Percentiles rank a stretch among this genome's conserved stretches.
Conservation (phyloP, 2,329 filamentous ascomycete genomes). For the Botrytis pseudocinerea region DNA sequence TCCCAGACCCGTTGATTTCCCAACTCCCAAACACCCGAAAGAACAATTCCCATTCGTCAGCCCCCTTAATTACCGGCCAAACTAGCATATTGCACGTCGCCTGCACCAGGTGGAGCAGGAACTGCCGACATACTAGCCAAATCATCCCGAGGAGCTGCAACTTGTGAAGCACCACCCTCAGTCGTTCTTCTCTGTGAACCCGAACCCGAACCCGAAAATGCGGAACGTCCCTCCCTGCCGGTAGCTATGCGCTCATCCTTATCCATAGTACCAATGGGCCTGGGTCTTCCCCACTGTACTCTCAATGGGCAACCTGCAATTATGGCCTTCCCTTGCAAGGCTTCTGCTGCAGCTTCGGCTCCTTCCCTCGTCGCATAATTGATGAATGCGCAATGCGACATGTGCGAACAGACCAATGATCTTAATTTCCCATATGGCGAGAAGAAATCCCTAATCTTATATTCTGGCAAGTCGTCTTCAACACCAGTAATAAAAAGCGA, state of each 20-base stretch:
- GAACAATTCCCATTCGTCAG: constrained; percentile 22
- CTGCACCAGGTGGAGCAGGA: constrained; percentile 76
- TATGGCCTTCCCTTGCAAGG: constrained; percentile 84
- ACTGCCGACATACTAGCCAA: constrained; percentile 48
- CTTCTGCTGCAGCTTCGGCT: constrained; percentile 81
- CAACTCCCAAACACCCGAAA: constrained; percentile 38
- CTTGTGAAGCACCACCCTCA: constrained; percentile 34
- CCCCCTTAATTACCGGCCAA: constrained; percentile 70
- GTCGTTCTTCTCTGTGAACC: constrained; percentile 41
- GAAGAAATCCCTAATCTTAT: constrained; percentile 89
- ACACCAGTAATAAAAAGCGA: constrained; percentile 94
- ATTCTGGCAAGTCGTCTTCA: constrained; percentile 92
- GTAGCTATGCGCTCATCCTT: constrained; percentile 80
- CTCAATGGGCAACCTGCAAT: constrained; percentile 88
- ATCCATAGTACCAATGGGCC: constrained; percentile 88
- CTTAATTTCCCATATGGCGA: constrained; percentile 85
- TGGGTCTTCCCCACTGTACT: constrained; percentile 90
- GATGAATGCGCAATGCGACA: constrained; percentile 94
- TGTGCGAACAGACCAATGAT: constrained; percentile 92
- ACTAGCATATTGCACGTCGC: constrained; percentile 81
- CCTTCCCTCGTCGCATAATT: constrained; percentile 85
- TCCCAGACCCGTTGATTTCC: constrained; percentile 21
- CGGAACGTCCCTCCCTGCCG: constrained; percentile 71
- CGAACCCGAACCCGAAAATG: constrained; percentile 46
- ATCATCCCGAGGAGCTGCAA: constrained; percentile 34